These are phyloP conservation scores for Stylonectria norvegica DNA, from an alignment of 2,329 filamentous ascomycete species.

Conservation along the genomic window DNA sequence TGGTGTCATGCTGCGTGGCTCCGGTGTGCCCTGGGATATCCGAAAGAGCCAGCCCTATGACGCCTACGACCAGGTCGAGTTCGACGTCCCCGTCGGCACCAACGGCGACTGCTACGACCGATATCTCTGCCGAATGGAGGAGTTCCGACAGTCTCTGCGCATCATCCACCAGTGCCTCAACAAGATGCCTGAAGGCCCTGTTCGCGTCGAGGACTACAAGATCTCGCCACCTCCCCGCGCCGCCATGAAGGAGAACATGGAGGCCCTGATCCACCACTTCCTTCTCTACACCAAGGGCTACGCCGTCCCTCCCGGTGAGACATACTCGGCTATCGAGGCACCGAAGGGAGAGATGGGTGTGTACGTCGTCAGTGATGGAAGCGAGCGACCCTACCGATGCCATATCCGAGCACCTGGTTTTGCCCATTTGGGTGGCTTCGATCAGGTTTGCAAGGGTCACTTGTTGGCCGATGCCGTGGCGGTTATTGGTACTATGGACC, in stretches of 20 bases:
- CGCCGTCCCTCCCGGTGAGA: conserved; percentile 93
- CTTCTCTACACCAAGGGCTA: conserved; percentile 98
- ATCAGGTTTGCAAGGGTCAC: conserved; percentile 89
- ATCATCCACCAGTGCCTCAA: conserved; percentile 99
- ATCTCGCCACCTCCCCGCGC: conserved; percentile 90
- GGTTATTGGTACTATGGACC: conserved; percentile 86
- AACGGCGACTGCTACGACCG: conserved; percentile 99
- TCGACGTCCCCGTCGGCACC: conserved; percentile 92
- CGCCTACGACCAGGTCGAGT: conserved; percentile 96
- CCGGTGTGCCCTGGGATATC: conserved; percentile 92
- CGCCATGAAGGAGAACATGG: conserved; percentile 99
- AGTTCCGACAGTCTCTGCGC: conserved; percentile 95
- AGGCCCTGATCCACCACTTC: conserved; percentile 98
- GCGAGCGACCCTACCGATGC: conserved; percentile 93
- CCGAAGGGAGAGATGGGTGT: conserved; percentile 99
- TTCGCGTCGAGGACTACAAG: conserved; percentile 99
- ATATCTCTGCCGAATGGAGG: conserved; percentile 98
- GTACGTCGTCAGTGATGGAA: conserved; percentile 92
- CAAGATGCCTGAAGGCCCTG: conserved; percentile 93
- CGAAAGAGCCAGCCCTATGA: conserved; percentile 97
- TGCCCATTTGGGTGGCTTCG: conserved; percentile 89
- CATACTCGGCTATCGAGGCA: conserved; percentile 97
- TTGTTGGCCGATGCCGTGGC: conserved; percentile 94
- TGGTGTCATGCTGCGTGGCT: conserved; percentile 96
- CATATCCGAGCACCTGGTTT: conserved; percentile 97